Base-by-base conservation (phyloP, 176 grass and related monocot genomes). In the Avena atlantica region DNA sequence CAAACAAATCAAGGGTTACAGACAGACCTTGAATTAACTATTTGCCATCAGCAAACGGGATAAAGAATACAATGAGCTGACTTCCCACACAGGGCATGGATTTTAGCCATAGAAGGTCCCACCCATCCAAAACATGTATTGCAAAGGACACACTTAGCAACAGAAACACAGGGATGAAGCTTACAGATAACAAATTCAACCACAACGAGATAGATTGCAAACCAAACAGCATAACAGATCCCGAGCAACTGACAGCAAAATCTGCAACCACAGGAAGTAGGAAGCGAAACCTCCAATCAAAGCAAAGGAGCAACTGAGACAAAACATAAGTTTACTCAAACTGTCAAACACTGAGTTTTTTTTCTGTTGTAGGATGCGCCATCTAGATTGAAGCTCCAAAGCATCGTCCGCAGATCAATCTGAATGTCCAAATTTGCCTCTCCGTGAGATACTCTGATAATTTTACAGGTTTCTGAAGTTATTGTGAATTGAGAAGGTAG, bases 361-460 rank as follows among this genome's bases (percentile, higher is more conserved):
- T 0, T 7, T 42, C 40, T 15, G 19, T 5, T 61, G 11, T 67
- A 58, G 45, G 40, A 76, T 76, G 37, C 67, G 12, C 49, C 49
- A 58, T 37, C 49, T 81, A 57, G 16, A 51, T 3, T 42, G 50
- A 15, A 59, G 14, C 70, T 81, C 72, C 70, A 50, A 9, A 74
- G 57, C 16, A 74, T 20, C 50, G 59, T 70, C 70, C 20, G 5
- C 14, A 51, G 37, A 13, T 86, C 25, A 48, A 65, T 81, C 47
- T 24, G 9, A 80, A 71, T 65, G 48, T 75, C 52, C 85, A 87
- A 60, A 17, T n/a, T 14, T 21, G 80, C 42, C n/a, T 21, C 65
- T 16, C 40, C 4, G 24, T 50, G 29, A 24, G 34, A 27, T 24
- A 25, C 2, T 66, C 13, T 19, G 25, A 31, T 20, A 56, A n/a